Base-by-base conservation (phyloP, 176 grass and related monocot species). In the Oryza brachyantha region DNA sequence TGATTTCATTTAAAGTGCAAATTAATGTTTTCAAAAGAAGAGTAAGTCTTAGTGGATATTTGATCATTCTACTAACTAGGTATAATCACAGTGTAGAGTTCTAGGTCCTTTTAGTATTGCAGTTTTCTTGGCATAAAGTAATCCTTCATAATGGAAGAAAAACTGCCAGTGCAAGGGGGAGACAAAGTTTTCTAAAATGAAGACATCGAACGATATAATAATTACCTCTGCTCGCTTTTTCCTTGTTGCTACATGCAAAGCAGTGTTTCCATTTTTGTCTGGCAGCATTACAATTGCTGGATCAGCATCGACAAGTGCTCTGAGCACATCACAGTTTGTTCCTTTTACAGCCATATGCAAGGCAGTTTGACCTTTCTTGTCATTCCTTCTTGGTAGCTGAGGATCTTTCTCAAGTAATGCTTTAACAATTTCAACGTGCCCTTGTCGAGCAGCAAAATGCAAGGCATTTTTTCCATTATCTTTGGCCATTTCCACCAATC, bases 341-440 rank as follows among this genome's bases (percentile, higher is more conserved):
- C 96, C 96, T 86, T 98, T 98, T 38, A 94, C 96, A 28, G 92
- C 96, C 96, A 98, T 93, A 83, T 98, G 96, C 64, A 98, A 77
- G 48, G 92, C 90, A 59, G 92, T 98, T 83, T 98, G 96, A 35
- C 92, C 96, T 84, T 98, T 98, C 76, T 89, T 94, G 21, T 98
- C 96, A 28, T 87, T 93, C 67, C 83, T 74, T 78, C 96, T 90
- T 31, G 96, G 92, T 70, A 98, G 82, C 76, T 94, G 96, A 46
- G 90, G 87, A 84, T 94, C 92, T 75, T 98, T 94, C 28, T 92
- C 90, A 13, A 98, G 92, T 83, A 98, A 74, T 29, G 77, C 62
- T 67, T 81, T 83, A 38, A 94, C 95, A 78, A 93, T 86, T 79
- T 86, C 92, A 31, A 81, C 66, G 77, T 98, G 96, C 12, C 96